These are phyloP conservation scores for Salvia sclarea DNA, from an alignment of 305 asterid genomes.

Conservation along the genomic window DNA sequence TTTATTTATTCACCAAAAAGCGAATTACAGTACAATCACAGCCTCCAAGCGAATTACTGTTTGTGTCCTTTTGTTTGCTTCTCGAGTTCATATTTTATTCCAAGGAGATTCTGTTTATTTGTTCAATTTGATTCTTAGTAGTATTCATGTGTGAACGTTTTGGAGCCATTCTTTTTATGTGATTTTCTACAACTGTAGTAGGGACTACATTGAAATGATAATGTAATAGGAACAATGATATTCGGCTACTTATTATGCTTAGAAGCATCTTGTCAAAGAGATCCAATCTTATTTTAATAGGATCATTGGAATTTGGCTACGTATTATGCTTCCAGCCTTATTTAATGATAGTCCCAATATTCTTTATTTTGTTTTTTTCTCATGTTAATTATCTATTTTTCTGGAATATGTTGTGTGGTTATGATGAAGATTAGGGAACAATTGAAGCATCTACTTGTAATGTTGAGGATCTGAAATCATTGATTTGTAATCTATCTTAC, in stretches of 20 bases:
- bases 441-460: slow-evolving; percentile 1
- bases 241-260: too few species aligned
- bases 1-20: too few species aligned
- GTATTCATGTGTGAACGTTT: neutral
- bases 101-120: neutral
- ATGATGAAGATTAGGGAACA: slow-evolving; percentile 13
- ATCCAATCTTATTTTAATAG: neutral
- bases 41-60: too few species aligned
- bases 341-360: neutral
- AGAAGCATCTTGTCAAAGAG: neutral
- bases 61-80: neutral
- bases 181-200: neutral
- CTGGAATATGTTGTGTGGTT: slow-evolving; percentile 1
- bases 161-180: neutral
- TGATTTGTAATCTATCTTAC: slow-evolving; percentile 18
- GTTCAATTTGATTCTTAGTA: slow-evolving; percentile 1
- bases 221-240: too few species aligned
- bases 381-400: neutral
- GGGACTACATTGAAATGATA: neutral
- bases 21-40: too few species aligned
- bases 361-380: too few species aligned
- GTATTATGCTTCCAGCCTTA: neutral
- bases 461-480: neutral
- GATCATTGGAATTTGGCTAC: neutral
- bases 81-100: neutral